Conservation (phyloP, 306 rosid genomes). For the Aeschynomene evenia region DNA sequence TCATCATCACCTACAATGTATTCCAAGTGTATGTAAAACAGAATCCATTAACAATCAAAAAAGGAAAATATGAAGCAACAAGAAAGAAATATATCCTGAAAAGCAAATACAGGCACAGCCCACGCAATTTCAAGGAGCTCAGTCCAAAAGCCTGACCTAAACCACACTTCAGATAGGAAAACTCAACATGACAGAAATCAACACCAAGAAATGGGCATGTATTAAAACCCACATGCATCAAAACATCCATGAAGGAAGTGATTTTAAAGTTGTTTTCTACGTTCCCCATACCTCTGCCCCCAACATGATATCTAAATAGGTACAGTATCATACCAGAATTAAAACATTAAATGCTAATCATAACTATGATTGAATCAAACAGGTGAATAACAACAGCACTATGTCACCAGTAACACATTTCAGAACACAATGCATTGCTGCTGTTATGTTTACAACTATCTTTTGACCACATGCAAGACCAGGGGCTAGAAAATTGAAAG, state of each 20-base stretch:
- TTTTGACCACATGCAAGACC: background rate
- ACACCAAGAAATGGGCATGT: background rate
- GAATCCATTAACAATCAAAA: conserved; percentile 21
- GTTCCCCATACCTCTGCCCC: background rate
- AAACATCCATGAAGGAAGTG: background rate
- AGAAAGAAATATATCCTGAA: background rate
- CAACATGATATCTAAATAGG: background rate
- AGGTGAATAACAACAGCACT: background rate
- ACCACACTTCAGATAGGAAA: background rate
- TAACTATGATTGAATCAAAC: background rate
- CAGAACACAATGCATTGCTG: conserved; percentile 11
- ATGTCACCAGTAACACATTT: conserved; percentile 1
- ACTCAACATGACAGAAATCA: background rate
- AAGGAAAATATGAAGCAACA: background rate
- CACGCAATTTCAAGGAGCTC: background rate
- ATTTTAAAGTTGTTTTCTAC: background rate
- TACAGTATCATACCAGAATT: background rate
- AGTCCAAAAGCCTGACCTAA: background rate
- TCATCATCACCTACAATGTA: conserved; percentile 93
- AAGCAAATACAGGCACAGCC: background rate
- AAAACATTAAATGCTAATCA: background rate
- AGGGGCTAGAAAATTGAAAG: background rate
- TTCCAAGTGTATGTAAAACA: conserved; percentile 26
- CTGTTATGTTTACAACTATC: conserved; percentile 2
- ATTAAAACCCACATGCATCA: background rate